Conservation (phyloP, 1,139 yeast genomes). For the Saccharomycopsis crataegensis region DNA sequence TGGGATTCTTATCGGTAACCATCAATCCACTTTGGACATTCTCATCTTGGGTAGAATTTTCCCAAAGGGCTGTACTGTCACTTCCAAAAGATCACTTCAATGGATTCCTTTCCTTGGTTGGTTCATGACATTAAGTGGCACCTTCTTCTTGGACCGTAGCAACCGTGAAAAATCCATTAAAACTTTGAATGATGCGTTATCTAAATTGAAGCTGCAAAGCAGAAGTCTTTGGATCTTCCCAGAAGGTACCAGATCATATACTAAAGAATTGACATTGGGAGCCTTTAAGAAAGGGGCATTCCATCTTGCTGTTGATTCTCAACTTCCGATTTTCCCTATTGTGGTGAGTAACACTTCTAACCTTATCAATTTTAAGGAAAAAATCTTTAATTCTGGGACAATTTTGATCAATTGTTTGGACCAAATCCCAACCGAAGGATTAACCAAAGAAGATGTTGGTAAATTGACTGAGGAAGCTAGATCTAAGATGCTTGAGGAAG, state of each 20-base stretch:
- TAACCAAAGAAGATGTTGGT: conserved; percentile 56
- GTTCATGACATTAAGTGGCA: conserved; percentile 89
- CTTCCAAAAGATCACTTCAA: conserved; percentile 80
- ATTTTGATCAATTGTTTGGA: conserved; percentile 61
- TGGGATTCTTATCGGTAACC: conserved; percentile 81
- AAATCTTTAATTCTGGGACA: conserved; percentile 57
- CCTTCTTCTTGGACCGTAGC: conserved; percentile 84
- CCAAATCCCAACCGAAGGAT: conserved; percentile 51
- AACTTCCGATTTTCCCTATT: conserved; percentile 80
- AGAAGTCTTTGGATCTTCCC: conserved; percentile 84
- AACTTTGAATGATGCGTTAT: conserved; percentile 65
- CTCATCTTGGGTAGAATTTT: conserved; percentile 72
- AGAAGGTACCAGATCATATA: conserved; percentile 89
- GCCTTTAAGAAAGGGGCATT: conserved; percentile 98
- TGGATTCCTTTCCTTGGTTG: conserved; percentile 93
- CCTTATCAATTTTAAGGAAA: conserved; percentile 51
- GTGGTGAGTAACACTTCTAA: conserved; percentile 81
- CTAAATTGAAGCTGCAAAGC: conserved; percentile 47
- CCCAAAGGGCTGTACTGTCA: conserved; percentile 86
- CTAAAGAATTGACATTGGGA: conserved; percentile 56
- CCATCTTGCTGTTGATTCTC: conserved; percentile 91
- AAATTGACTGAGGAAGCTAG: conserved; percentile 38
- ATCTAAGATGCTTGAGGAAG: conserved; percentile 34
- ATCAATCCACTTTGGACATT: conserved; percentile 85
- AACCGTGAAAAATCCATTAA: conserved; percentile 67